Conservation (phyloP, 257 asterid species). For the Penstemon barbatus region DNA sequence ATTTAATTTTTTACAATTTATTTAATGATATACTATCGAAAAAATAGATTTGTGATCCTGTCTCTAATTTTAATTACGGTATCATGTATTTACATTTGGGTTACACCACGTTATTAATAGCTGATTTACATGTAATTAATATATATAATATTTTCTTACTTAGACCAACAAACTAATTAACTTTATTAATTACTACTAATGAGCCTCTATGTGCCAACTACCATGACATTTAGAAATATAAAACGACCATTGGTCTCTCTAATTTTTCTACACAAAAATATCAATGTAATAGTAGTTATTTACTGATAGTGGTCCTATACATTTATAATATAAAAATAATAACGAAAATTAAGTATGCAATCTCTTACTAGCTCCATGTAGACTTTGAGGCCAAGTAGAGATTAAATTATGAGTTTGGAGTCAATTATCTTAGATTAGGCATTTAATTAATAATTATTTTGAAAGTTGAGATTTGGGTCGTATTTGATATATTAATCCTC, state of each 20-base stretch:
- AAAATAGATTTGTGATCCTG: no score
- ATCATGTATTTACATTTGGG: no score
- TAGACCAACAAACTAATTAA: background rate
- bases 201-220: constrained; percentile 10
- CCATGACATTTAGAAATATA: background rate
- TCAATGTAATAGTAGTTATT: background rate
- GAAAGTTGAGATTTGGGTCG: constrained; percentile 31
- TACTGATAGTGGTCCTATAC: constrained; percentile 6
- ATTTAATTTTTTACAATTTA: no score
- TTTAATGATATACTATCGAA: no score
- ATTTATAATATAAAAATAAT: constrained; percentile 3
- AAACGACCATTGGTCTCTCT: background rate
- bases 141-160: background rate
- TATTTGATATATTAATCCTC: constrained; percentile 18
- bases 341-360: background rate
- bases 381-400: constrained; percentile 52
- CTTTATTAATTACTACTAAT: background rate
- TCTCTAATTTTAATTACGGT: no score
- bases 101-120: no score
- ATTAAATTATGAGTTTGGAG: constrained; percentile 19
- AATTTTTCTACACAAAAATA: background rate
- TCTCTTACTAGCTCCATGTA: constrained; percentile 30
- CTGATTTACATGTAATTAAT: no score
- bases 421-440: constrained; percentile 27
- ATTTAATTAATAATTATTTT: constrained; percentile 17